Percentiles rank a stretch among this genome's conserved stretches.
These are phyloP conservation scores for Leptodermis oblonga DNA, from an alignment of 257 asterid genomes.

Conservation along the genomic window DNA sequence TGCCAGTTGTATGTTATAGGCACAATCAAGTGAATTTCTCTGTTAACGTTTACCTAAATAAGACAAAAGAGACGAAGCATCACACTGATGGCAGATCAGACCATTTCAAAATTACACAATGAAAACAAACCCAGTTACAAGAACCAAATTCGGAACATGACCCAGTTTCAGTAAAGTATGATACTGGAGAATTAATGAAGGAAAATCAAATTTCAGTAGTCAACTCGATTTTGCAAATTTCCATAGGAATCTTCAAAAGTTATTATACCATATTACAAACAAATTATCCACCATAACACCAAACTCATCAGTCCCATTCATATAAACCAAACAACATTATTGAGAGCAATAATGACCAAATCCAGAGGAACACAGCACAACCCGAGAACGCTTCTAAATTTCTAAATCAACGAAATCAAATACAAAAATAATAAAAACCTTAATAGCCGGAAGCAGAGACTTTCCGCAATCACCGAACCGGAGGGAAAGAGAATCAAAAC, in stretches of 20 bases:
- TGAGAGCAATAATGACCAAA: background rate
- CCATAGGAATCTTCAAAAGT: background rate
- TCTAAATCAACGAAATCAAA: background rate
- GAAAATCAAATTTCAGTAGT: too few species aligned
- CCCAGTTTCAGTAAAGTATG: background rate
- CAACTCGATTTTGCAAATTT: background rate
- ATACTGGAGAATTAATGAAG: too few species aligned
- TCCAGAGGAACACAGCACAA: background rate
- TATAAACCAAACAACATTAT: background rate
- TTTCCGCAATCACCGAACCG: background rate
- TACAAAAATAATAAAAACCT: background rate
- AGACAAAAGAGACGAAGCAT: too few species aligned
- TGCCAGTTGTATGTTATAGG: background rate
- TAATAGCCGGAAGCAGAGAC: background rate
- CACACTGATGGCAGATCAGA: too few species aligned
- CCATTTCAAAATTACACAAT: background rate
- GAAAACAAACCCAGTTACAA: background rate
- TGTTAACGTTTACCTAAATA: background rate
- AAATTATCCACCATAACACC: background rate
- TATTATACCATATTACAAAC: background rate
- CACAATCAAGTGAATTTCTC: background rate
- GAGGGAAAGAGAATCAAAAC: slow-evolving; percentile 5
- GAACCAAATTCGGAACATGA: too few species aligned
- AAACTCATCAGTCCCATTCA: background rate
- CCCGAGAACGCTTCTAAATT: background rate